A percentile compares a stretch with the other conserved stretches of the same genome.
Conservation (phyloP, 352 stramenopile species). For the Pythium dissimile region DNA sequence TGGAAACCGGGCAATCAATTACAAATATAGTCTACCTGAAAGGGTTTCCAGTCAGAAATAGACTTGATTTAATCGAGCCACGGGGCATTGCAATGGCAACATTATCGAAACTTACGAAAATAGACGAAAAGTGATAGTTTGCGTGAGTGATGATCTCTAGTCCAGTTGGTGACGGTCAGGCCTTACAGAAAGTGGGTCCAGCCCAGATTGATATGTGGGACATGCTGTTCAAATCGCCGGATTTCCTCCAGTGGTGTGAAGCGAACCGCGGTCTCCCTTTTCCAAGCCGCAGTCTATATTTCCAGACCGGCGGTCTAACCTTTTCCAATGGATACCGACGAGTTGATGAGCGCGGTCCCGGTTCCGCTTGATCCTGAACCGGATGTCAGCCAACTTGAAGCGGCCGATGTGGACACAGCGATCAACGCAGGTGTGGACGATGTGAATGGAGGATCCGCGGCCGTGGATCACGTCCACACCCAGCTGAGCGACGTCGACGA, state of each 20-base stretch:
- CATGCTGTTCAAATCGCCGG: slow-evolving; percentile 3
- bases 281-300: background rate
- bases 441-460: background rate
- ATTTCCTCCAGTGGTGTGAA: background rate
- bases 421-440: background rate
- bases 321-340: slow-evolving; percentile 16
- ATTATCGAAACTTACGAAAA: background rate
- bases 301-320: slow-evolving; percentile 11
- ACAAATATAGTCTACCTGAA: background rate
- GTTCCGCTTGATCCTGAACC: slow-evolving; percentile 21
- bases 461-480: slow-evolving; percentile 4
- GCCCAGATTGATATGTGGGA: slow-evolving; percentile 3
- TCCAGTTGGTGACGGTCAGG: slow-evolving; percentile 22
- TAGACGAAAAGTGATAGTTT: background rate
- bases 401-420: background rate
- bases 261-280: slow-evolving; percentile 17
- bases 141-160: slow-evolving; percentile 23
- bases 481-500: slow-evolving; percentile 18
- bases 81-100: background rate
- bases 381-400: slow-evolving; percentile 18
- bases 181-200: background rate
- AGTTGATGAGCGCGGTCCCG: slow-evolving; percentile 25
- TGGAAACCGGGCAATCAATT: background rate
- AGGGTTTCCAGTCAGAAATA: background rate
- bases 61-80: background rate